Percentiles rank a stretch among this genome's conserved stretches.
These are phyloP conservation scores for Hypoxylon sp. DNA, from an alignment of 2,329 filamentous ascomycete genomes.

Conservation along the genomic window DNA sequence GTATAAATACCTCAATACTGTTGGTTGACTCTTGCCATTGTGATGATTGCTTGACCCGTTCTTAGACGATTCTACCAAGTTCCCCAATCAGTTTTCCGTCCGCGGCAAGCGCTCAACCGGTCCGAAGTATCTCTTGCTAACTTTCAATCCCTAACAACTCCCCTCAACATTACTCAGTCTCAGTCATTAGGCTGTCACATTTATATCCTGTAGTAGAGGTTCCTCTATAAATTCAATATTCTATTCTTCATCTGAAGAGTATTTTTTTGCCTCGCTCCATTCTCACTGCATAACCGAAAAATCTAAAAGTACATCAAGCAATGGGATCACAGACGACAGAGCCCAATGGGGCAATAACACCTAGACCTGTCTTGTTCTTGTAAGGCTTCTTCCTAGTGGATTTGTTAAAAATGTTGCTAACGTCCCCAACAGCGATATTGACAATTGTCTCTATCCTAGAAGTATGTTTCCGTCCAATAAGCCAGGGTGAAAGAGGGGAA, in stretches of 20 bases:
- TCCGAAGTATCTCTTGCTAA: constrained; percentile 4
- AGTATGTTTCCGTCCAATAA: constrained; percentile 66
- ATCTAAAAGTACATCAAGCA: background rate
- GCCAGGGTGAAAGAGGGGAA: background rate
- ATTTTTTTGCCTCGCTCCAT: background rate
- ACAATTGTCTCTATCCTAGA: constrained; percentile 96
- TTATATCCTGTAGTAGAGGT: background rate
- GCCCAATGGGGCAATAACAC: constrained; percentile 44
- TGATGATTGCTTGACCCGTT: constrained; percentile 16
- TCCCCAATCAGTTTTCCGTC: constrained; percentile 16
- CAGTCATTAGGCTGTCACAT: background rate
- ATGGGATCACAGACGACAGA: constrained; percentile 52
- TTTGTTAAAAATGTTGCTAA: constrained; percentile 41
- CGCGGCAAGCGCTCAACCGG: constrained; percentile 18
- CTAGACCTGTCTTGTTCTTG: constrained; percentile 62
- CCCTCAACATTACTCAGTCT: constrained; percentile 8
- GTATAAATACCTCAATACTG: constrained; percentile 9
- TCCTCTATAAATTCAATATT: background rate
- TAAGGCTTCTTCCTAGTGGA: constrained; percentile 47
- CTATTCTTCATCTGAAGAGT: background rate
- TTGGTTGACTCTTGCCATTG: background rate
- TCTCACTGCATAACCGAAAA: background rate
- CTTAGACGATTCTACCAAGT: constrained; percentile 25
- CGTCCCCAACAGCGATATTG: constrained; percentile 87
- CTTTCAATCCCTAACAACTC: constrained; percentile 9